Percentiles rank a stretch among this genome's conserved stretches.
Evolutionary conservation across 805 yeast species (phyloP).

Genomic region (Jamesozyma gamospora): DNA sequence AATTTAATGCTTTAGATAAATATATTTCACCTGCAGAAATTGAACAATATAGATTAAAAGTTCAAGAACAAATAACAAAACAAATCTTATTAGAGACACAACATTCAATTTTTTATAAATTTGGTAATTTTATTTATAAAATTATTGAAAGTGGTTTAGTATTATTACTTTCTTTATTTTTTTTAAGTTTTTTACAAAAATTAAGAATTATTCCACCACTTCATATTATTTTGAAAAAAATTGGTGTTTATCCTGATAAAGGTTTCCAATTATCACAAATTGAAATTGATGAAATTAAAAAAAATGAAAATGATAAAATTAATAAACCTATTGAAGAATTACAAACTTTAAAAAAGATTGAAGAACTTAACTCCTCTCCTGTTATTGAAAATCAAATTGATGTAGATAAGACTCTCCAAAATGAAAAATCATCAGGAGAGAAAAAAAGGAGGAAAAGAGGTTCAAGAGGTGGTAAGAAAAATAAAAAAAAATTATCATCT

Average conservation of each 20-base stretch:
- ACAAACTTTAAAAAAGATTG: neutral
- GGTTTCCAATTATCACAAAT: slow-evolving; percentile 5
- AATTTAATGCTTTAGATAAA: slow-evolving; percentile 12
- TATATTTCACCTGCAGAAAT: slow-evolving; percentile 23
- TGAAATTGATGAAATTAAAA: slow-evolving; percentile 2
- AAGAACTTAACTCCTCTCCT: neutral
- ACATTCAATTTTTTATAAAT: slow-evolving; percentile 7
- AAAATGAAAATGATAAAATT: neutral
- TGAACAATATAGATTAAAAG: slow-evolving; percentile 16
- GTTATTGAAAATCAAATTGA: neutral
- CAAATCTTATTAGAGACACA: slow-evolving; percentile 13
- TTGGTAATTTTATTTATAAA: slow-evolving; percentile 28
- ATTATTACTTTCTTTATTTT: slow-evolving; percentile 25
- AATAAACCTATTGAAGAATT: neutral
- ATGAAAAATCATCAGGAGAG: slow-evolving; percentile 6
- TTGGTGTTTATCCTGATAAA: slow-evolving; percentile 18
- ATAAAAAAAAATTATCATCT: slow-evolving; percentile 18
- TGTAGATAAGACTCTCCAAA: neutral
- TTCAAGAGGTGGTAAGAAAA: slow-evolving; percentile 68
- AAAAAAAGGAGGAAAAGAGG: slow-evolving; percentile 68
- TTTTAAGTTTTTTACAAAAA: slow-evolving; percentile 23
- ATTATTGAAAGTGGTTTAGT: slow-evolving; percentile 34
- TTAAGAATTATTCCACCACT: slow-evolving; percentile 29
- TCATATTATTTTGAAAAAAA: slow-evolving; percentile 23
- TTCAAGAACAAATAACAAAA: slow-evolving; percentile 20